Conservation (phyloP, 2,329 filamentous ascomycete genomes). For the Dothistroma pini region DNA sequence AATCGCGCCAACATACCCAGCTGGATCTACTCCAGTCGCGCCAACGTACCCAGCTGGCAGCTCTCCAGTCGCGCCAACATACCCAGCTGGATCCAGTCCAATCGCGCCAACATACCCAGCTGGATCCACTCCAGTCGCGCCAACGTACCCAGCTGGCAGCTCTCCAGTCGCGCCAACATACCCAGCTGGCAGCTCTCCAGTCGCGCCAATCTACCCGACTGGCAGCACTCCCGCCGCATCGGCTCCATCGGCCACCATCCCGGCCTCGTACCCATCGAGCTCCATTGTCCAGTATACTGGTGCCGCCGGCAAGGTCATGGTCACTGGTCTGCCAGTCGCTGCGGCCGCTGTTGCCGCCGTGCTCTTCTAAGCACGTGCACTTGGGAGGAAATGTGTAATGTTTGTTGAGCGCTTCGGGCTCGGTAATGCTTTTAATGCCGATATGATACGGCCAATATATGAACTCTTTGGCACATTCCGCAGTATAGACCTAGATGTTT, state of each 20-base stretch:
- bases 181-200: constrained; percentile 3
- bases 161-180: not conserved
- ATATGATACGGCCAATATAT: not conserved
- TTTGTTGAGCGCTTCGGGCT: not conserved
- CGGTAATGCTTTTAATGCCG: not conserved
- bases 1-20: too few relatives aligned
- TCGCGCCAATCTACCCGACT: not conserved
- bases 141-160: not conserved
- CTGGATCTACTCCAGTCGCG: not conserved
- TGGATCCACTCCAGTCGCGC: not conserved
- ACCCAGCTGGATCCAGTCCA: too few relatives aligned
- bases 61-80: too few relatives aligned
- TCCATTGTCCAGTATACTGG: constrained; percentile 11
- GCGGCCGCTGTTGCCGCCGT: constrained; percentile 11
- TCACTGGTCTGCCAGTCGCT: constrained; percentile 8
- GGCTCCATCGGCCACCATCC: not conserved
- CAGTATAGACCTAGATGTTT: not conserved
- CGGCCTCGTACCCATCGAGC: constrained; percentile 1
- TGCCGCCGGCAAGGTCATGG: constrained; percentile 10
- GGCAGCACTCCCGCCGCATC: constrained; percentile 4
- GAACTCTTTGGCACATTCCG: not conserved
- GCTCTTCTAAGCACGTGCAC: constrained; percentile 9
- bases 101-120: too few relatives aligned
- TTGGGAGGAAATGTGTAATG: not conserved
- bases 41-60: not conserved